Conservation (phyloP, 31 red algal genomes). For the Odonthalia washingtoniensis region DNA sequence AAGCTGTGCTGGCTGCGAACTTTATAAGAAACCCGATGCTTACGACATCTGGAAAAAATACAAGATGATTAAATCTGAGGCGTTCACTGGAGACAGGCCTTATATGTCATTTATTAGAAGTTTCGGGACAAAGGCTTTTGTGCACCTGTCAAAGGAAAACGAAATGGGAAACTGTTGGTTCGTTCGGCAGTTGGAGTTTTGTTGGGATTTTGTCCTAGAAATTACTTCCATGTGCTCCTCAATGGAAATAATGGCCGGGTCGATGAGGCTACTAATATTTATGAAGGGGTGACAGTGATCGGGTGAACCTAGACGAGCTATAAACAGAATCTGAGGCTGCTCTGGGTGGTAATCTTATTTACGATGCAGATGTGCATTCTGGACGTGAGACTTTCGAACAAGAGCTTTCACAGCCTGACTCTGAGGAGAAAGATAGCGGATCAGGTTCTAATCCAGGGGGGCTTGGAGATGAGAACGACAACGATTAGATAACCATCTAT, state of each 20-base stretch:
- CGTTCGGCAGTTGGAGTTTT: conserved; percentile 5
- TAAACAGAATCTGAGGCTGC: background rate
- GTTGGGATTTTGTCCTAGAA: conserved; percentile 22
- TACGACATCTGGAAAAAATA: background rate
- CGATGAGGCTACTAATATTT: background rate
- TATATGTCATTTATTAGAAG: conserved; percentile 10
- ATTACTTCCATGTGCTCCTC: conserved; percentile 16
- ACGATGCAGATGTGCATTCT: background rate
- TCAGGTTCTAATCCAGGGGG: no score
- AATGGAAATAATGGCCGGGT: background rate
- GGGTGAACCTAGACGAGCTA: background rate
- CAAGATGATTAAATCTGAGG: conserved; percentile 41
- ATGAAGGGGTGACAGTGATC: no score
- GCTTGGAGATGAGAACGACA: no score
- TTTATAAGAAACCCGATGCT: conserved; percentile 37
- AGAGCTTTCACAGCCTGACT: background rate
- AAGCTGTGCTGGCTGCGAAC: conserved; percentile 13
- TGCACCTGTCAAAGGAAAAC: conserved; percentile 37
- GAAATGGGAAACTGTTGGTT: conserved; percentile 33
- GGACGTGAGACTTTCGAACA: background rate
- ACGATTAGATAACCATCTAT: background rate
- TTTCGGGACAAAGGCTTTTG: conserved; percentile 13
- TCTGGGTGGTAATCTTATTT: background rate
- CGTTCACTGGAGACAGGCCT: conserved; percentile 27
- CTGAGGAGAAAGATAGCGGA: background rate